Evolutionary conservation across 331 rosid species (phyloP), one percentile per base, ranked within the genome.

Genomic region (Spiraea crenata): DNA sequence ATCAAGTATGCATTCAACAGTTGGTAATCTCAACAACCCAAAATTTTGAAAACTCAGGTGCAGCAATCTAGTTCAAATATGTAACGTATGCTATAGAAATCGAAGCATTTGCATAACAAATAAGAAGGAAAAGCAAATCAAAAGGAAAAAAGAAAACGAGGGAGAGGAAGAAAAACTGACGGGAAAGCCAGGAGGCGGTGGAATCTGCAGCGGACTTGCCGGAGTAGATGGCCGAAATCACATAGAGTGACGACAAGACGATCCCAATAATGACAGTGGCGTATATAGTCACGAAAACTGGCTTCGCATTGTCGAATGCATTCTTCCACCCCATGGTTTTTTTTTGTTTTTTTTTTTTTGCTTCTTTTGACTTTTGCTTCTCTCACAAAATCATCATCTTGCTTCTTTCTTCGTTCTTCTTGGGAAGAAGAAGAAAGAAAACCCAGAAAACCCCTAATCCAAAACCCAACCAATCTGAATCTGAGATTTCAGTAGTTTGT

Each of bases 221-320:
- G 9, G 97, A 81, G 77, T 81, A 90, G 38, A 95, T 79, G 59
- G 97, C 93, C 17, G 96, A 89, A 82, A 95, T 89, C 69, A 95
- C 90, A 59, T 95, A 91, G 41, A 89, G 73, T 19, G 99, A 85
- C 4, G 99, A 89, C 70, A 95, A 75, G n/a, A 89, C 81, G 70
- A 95, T 82, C 61, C 96, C 99, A 44, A 83, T 72, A n/a, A 85
- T 55, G 14, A 95, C 90, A 39, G 86, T 77, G 16, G 88, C 82
- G 75, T 91, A 95, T 81, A 95, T 81, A 69, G 92, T 84, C 57
- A 91, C 76, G 82, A 95, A 95, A 63, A 95, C 82, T 67, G 97
- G 99, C 83, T 76, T 86, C 8, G 97, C 80, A 72, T 88, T 81
- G 40, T 86, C 86, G 12, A 85, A 80, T 71, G 83, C 82, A 67